These are phyloP conservation scores for Botryotinia globosa DNA, from an alignment of 2,329 filamentous ascomycete species.

Conservation along the genomic window DNA sequence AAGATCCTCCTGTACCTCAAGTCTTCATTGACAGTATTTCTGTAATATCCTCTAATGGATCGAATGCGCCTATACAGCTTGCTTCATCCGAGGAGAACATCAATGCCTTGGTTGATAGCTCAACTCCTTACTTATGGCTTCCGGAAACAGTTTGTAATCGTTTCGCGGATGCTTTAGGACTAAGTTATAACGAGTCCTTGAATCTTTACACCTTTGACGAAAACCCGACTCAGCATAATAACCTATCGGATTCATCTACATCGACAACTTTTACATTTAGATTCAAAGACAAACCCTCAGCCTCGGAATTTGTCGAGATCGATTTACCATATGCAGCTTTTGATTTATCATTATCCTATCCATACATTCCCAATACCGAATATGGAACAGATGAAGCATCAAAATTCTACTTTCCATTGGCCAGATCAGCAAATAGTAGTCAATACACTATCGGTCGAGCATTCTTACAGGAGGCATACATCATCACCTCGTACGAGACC, in stretches of 20 bases:
- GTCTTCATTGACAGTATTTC: conserved; percentile 31
- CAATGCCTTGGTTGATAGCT: conserved; percentile 54
- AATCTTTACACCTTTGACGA: conserved; percentile 63
- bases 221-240: conserved; percentile 49
- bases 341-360: conserved; percentile 36
- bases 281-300: conserved; percentile 43
- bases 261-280: conserved; percentile 54
- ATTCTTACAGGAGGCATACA: conserved; percentile 40
- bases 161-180: conserved; percentile 62
- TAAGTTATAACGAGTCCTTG: conserved; percentile 62
- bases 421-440: conserved; percentile 31
- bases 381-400: conserved; percentile 41
- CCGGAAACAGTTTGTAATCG: conserved; percentile 58
- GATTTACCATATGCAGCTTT: conserved; percentile 39
- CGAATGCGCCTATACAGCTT: conserved; percentile 43
- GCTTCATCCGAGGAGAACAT: conserved; percentile 29
- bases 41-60: conserved; percentile 36
- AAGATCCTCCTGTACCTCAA: conserved; percentile 46
- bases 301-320: conserved; percentile 46
- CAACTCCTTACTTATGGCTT: conserved; percentile 63
- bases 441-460: conserved; percentile 39
- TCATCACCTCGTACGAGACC: conserved; percentile 40
- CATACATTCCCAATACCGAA: conserved; percentile 44
- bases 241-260: conserved; percentile 47
- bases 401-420: conserved; percentile 42